Conservation (phyloP, 2,329 filamentous ascomycete species). For the Aspergillus japonicus region DNA sequence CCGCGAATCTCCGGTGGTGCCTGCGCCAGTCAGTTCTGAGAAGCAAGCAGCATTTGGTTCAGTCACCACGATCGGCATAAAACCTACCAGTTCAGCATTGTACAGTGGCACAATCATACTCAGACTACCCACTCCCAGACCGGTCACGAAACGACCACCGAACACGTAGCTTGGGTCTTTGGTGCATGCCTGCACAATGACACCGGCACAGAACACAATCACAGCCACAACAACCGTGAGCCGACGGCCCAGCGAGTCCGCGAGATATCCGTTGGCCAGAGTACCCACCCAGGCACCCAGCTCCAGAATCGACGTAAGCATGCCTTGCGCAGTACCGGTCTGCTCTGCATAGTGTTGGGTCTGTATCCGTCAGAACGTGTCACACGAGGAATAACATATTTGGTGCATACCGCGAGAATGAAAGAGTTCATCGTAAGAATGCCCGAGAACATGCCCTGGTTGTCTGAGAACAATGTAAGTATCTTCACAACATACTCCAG, state of each 20-base stretch:
- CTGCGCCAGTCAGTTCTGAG: conserved; percentile 14
- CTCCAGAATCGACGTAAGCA: conserved; percentile 43
- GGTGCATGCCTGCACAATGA: conserved; percentile 39
- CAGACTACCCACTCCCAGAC: conserved; percentile 44
- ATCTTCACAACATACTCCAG: too few species aligned
- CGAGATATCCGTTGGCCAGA: conserved; percentile 38
- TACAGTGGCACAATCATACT: conserved; percentile 46
- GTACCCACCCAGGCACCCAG: conserved; percentile 42
- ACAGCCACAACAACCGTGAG: conserved; percentile 34
- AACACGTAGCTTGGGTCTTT: conserved; percentile 33
- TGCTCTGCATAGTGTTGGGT: conserved; percentile 29
- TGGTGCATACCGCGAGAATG: conserved; percentile 44
- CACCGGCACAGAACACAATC: conserved; percentile 38
- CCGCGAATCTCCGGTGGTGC: conserved; percentile 46
- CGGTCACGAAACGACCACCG: conserved; percentile 43
- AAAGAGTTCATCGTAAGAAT: conserved; percentile 56
- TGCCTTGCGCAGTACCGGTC: conserved; percentile 30
- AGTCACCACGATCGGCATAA: not conserved
- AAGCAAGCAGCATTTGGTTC: too few species aligned
- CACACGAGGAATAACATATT: conserved; percentile 6
- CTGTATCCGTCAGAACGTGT: conserved; percentile 10
- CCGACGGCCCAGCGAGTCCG: conserved; percentile 37
- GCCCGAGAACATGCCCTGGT: conserved; percentile 74
- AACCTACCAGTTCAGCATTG: conserved; percentile 34
- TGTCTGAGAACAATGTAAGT: conserved; percentile 43